Percentiles rank a stretch among this genome's conserved stretches.
Evolutionary conservation across 2,329 filamentous ascomycete genomes (phyloP).

Genomic region (Torrubiella hemipterigena): DNA sequence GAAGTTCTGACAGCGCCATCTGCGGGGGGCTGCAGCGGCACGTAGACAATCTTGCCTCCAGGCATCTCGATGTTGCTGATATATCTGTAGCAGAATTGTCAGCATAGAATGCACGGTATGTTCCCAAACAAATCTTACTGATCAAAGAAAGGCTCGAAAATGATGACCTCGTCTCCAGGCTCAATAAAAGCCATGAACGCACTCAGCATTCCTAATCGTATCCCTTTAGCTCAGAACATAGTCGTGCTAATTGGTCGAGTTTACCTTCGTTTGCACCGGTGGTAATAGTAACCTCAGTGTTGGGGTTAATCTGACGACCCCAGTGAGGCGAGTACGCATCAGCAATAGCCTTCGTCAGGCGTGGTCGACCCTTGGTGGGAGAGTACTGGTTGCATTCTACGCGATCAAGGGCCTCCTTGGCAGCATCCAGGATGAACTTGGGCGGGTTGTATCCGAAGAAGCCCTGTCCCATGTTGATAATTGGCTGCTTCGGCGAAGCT

Average conservation of each 20-base stretch:
- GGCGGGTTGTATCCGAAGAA: slow-evolving; percentile 94
- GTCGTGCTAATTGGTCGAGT: no score
- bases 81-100: slow-evolving; percentile 38
- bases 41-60: slow-evolving; percentile 87
- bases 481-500: slow-evolving; percentile 49
- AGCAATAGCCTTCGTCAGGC: slow-evolving; percentile 85
- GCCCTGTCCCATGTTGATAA: slow-evolving; percentile 51
- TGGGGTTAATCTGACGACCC: slow-evolving; percentile 68
- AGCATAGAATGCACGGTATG: slow-evolving; percentile 4
- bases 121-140: slow-evolving; percentile 45
- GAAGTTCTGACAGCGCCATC: slow-evolving; percentile 70
- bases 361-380: slow-evolving; percentile 82
- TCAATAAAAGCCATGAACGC: slow-evolving; percentile 98
- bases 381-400: slow-evolving; percentile 99
- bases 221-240: no score
- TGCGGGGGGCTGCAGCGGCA: slow-evolving; percentile 81
- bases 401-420: slow-evolving; percentile 75
- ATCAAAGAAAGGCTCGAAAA: slow-evolving; percentile 98
- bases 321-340: slow-evolving; percentile 87
- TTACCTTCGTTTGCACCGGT: slow-evolving; percentile 79
- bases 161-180: slow-evolving; percentile 86
- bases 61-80: slow-evolving; percentile 99
- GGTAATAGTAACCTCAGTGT: slow-evolving; percentile 89
- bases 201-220: no score
- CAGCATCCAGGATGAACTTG: slow-evolving; percentile 78